Evolutionary conservation across 73 alveolate species (phyloP).

Genomic region (Paraurostyla sp.): DNA sequence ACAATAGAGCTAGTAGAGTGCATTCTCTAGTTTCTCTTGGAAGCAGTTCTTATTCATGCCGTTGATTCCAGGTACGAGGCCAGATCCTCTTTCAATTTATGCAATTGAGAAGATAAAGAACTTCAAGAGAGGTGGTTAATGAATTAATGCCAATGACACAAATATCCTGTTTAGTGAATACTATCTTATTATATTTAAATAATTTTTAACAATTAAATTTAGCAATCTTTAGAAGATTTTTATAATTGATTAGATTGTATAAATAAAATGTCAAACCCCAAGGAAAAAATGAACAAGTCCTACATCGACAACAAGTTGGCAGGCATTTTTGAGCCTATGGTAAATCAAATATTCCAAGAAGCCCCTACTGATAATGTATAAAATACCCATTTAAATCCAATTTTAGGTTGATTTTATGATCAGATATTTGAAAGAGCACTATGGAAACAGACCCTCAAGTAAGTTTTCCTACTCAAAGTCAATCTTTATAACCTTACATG

Average conservation of each 20-base stretch:
- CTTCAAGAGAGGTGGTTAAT: too few species aligned
- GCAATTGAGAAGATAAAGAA: too few species aligned
- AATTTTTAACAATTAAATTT: too few species aligned
- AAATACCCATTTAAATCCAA: background rate
- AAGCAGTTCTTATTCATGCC: too few species aligned
- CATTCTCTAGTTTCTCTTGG: too few species aligned
- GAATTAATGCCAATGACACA: too few species aligned
- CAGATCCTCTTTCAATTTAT: too few species aligned
- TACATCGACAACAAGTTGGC: slow-evolving; percentile 54
- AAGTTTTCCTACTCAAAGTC: background rate
- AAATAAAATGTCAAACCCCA: slow-evolving; percentile 32
- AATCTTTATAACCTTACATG: background rate
- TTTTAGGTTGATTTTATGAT: slow-evolving; percentile 51
- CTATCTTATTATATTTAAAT: too few species aligned
- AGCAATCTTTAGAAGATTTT: background rate
- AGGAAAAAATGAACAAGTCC: slow-evolving; percentile 47
- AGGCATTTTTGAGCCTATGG: slow-evolving; percentile 64
- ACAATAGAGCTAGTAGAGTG: too few species aligned
- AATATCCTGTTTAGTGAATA: too few species aligned
- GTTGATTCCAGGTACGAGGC: too few species aligned
- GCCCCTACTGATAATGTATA: slow-evolving; percentile 34
- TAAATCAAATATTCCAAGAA: slow-evolving; percentile 28
- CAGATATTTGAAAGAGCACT: slow-evolving; percentile 33
- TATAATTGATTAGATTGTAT: background rate
- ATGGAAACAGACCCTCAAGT: slow-evolving; percentile 69